phyloP scores from a whole-genome alignment of 2,329 filamentous ascomycete genomes.

The Ceratocystis destructans region DNA sequence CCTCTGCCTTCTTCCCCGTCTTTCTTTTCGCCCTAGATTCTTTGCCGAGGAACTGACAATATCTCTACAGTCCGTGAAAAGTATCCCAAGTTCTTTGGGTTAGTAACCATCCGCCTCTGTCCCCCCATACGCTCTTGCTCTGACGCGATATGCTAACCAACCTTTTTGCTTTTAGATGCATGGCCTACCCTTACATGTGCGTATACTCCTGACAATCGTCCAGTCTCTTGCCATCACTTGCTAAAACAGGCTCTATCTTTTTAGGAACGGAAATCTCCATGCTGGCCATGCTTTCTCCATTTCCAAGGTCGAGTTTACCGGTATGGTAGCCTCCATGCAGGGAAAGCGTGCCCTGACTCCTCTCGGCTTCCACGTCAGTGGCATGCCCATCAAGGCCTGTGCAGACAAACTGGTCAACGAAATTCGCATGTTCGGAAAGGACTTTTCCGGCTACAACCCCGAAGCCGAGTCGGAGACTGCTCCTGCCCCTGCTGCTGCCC shows the following conservation, averaged over 20 bases:
- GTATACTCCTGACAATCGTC: constrained; percentile 23
- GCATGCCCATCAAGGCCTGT: constrained; percentile 95
- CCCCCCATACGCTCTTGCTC: not conserved
- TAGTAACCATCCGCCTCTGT: constrained; percentile 24
- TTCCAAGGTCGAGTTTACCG: constrained; percentile 83
- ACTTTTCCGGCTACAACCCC: constrained; percentile 65
- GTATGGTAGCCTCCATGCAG: constrained; percentile 77
- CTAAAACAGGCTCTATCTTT: not conserved
- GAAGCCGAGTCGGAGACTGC: constrained; percentile 39
- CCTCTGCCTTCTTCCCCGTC: not conserved
- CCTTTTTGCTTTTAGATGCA: constrained; percentile 22
- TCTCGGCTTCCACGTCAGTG: constrained; percentile 82
- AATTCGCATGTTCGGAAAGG: constrained; percentile 73
- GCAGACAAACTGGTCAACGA: constrained; percentile 90
- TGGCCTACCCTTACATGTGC: constrained; percentile 29
- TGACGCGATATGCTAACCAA: not conserved
- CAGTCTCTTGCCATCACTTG: too few species aligned
- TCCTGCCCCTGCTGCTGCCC: constrained; percentile 38
- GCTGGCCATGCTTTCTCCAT: constrained; percentile 87
- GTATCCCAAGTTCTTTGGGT: constrained; percentile 78
- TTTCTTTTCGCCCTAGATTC: not conserved
- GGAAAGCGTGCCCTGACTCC: constrained; percentile 80
- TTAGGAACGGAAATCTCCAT: constrained; percentile 69
- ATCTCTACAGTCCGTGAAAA: constrained; percentile 46
- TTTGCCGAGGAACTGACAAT: not conserved